These are phyloP conservation scores for Protomyces gravidus DNA, from an alignment of 1,139 yeast genomes.

Conservation along the genomic window DNA sequence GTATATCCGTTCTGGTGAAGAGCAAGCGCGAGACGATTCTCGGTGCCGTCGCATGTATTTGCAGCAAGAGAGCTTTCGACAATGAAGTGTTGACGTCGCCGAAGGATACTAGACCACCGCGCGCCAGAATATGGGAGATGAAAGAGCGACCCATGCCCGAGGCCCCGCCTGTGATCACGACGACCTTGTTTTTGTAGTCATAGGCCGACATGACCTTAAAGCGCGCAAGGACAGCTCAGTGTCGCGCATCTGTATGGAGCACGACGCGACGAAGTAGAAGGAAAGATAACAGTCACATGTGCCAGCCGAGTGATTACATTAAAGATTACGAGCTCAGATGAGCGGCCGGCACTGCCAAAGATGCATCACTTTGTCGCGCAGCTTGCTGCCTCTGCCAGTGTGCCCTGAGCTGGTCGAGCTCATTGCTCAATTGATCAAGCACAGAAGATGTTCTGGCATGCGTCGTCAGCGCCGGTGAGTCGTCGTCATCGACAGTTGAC, in stretches of 20 bases:
- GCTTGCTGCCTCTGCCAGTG: conserved; percentile 18
- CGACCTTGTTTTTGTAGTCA: conserved; percentile 20
- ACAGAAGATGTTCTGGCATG: conserved; percentile 17
- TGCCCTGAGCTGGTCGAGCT: conserved; percentile 28
- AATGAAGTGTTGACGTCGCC: conserved; percentile 24
- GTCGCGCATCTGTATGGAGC: too few species aligned
- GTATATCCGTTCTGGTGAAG: conserved; percentile 21
- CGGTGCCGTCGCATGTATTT: conserved; percentile 21
- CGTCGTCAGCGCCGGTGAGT: not conserved
- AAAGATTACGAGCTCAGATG: not conserved
- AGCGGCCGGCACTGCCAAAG: not conserved
- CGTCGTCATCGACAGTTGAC: not conserved
- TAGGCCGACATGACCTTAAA: not conserved
- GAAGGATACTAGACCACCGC: conserved; percentile 19
- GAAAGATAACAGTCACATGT: too few species aligned
- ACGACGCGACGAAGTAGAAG: too few species aligned
- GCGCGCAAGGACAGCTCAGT: too few species aligned
- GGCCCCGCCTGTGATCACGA: conserved; percentile 25
- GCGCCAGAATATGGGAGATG: conserved; percentile 14
- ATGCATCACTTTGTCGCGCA: not conserved
- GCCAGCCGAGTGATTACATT: too few species aligned
- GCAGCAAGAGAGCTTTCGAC: conserved; percentile 18
- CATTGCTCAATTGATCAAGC: conserved; percentile 29
- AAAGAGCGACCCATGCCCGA: conserved; percentile 26
- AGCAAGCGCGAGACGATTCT: conserved; percentile 19